Percentiles rank a stretch among this genome's conserved stretches.
Evolutionary conservation across 73 alveolate genomes (phyloP).

Genomic region (Loxodes magnus): DNA sequence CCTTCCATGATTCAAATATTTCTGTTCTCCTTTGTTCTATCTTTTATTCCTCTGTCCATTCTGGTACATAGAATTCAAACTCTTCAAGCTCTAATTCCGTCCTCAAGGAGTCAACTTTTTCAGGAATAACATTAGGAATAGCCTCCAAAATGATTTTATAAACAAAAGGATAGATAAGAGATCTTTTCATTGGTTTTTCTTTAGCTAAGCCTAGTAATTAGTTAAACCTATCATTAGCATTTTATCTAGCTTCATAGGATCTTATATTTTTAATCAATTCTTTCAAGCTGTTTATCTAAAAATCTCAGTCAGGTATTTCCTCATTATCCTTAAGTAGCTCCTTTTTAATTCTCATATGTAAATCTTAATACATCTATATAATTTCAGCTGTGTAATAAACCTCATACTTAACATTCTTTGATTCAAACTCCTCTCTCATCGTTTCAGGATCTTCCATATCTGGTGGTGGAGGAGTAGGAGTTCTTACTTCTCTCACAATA

Average conservation of each 20-base stretch:
- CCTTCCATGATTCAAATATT: constrained; percentile 34
- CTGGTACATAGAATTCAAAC: constrained; percentile 29
- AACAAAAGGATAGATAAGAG: constrained; percentile 21
- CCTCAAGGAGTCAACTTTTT: constrained; percentile 13
- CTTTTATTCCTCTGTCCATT: constrained; percentile 36
- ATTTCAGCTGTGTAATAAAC: constrained; percentile 28
- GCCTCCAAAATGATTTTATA: constrained; percentile 17
- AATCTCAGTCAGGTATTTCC: constrained; percentile 29
- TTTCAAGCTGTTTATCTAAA: constrained; percentile 29
- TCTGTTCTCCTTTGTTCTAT: constrained; percentile 31
- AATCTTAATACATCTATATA: constrained; percentile 10
- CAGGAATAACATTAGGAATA: constrained; percentile 25
- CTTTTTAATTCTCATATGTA: constrained; percentile 6
- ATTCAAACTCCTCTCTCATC: constrained; percentile 35
- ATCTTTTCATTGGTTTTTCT: constrained; percentile 23
- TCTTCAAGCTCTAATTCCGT: constrained; percentile 49
- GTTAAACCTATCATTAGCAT: constrained; percentile 19
- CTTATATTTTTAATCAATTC: constrained; percentile 22
- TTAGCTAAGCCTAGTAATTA: constrained; percentile 21
- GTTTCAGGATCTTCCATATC: constrained; percentile 27
- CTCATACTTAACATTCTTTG: constrained; percentile 23
- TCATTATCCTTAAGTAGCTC: neutral
- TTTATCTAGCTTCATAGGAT: constrained; percentile 15
- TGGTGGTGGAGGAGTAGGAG: constrained; percentile 56
- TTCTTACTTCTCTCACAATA: constrained; percentile 24